These are phyloP conservation scores for Orbilia oligospora DNA, from an alignment of 2,329 filamentous ascomycete genomes.

Conservation along the genomic window DNA sequence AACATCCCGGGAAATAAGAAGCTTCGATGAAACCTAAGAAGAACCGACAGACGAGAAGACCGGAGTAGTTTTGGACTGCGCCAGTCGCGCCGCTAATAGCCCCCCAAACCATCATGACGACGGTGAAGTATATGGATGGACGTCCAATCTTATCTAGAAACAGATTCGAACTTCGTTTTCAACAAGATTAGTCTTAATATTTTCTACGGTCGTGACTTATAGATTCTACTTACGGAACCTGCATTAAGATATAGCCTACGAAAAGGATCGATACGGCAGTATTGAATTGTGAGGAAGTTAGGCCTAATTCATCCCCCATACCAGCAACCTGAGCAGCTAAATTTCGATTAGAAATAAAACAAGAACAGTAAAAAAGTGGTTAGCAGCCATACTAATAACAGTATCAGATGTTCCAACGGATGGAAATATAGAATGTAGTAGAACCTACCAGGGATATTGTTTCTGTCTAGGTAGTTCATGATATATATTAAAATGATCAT, in stretches of 20 bases:
- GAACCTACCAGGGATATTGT: slow-evolving; percentile 71
- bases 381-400: background rate
- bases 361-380: background rate
- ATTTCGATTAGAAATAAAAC: background rate
- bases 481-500: slow-evolving; percentile 83
- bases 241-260: slow-evolving; percentile 67
- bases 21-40: slow-evolving; percentile 76
- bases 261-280: slow-evolving; percentile 68
- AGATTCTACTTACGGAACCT: slow-evolving; percentile 61
- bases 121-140: slow-evolving; percentile 71
- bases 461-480: slow-evolving; percentile 78
- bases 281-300: slow-evolving; percentile 68
- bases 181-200: background rate
- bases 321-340: slow-evolving; percentile 71
- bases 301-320: slow-evolving; percentile 69
- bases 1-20: slow-evolving; percentile 74
- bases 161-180: slow-evolving; percentile 67
- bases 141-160: slow-evolving; percentile 71
- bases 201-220: background rate
- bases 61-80: slow-evolving; percentile 70
- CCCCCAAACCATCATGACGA: slow-evolving; percentile 74
- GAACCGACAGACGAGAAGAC: slow-evolving; percentile 73
- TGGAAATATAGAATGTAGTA: background rate
- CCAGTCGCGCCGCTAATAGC: slow-evolving; percentile 74
- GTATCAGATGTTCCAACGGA: background rate